Base-by-base conservation (phyloP, 2,329 filamentous ascomycete genomes). In the Xylariaceae sp. region DNA sequence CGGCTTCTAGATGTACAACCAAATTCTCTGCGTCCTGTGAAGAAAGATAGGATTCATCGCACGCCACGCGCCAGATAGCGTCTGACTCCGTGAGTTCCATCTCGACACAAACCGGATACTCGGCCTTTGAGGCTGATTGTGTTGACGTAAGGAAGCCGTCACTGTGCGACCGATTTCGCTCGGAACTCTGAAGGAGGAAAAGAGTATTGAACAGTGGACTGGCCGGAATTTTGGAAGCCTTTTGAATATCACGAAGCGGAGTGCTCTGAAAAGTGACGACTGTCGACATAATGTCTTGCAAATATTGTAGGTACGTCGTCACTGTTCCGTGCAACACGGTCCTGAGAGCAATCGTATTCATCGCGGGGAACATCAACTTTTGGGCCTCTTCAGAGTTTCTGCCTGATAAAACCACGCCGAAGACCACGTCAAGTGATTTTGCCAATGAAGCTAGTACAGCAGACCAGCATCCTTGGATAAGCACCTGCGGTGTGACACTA, bases 281-380 rank as follows among this genome's bases (percentile, higher is more conserved):
- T 19, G 77, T 76, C 1, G 76, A 74, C 67, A 88, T 80, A 52
- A 80, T 85, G 2, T 84, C 78, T 62, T 96, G 90, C 56, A 90
- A 76, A 61, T 91, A 87, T 11, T 73, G 75, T 27, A 96, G 69
- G 69, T 95, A 84, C 0, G 83, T 77, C 0, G 66, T 56, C 0
- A 79, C 70, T 0, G 76, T 82, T 1, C 89, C 89, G 58, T 94
- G 87, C 2, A 96, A 65, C 2, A 91, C 75, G 1, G 79, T 79
- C 11, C 90, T 78, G 7, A 95, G 75, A 0, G 86, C 81, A 0
- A 96, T 83, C 0, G 91, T 96, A 62, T 95, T 96, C 88, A 96
- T 96, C 0, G 87, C 89, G 0, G 91, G 92, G 60, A 96, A 96
- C 62, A 91, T 75, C 11, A 92, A 68, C 22, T 80, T 67, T 39